Evolutionary conservation across 345 rosid genomes (phyloP).

Genomic region (Linum lewisii): DNA sequence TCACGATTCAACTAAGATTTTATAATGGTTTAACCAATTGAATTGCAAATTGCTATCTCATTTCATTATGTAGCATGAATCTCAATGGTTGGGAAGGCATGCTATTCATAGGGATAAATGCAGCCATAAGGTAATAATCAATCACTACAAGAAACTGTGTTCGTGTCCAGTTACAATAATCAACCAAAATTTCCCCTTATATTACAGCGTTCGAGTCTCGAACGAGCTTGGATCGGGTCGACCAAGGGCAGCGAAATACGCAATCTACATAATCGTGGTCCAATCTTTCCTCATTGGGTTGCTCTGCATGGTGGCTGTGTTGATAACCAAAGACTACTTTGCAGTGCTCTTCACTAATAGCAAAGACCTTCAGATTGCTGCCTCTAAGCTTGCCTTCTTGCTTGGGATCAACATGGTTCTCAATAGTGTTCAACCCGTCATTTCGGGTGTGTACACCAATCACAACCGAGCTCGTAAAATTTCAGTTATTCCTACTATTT

Average conservation of each 20-base stretch:
- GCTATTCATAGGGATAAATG: slow-evolving; percentile 70
- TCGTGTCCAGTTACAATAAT: no score
- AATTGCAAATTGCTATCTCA: no score
- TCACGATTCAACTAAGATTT: no score
- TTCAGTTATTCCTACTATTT: no score
- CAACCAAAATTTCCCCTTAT: no score
- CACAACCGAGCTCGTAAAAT: no score
- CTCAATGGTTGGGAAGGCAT: slow-evolving; percentile 63
- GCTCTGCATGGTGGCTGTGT: slow-evolving; percentile 42
- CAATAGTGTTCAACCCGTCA: slow-evolving; percentile 77
- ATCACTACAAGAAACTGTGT: no score
- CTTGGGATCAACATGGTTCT: slow-evolving; percentile 76
- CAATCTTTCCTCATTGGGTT: slow-evolving; percentile 58
- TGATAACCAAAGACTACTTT: slow-evolving; percentile 43
- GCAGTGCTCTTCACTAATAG: slow-evolving; percentile 56
- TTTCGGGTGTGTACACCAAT: slow-evolving; percentile 55
- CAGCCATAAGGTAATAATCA: no score
- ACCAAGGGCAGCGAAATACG: slow-evolving; percentile 72
- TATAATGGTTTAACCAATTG: not conserved
- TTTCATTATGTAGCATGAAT: slow-evolving; percentile 48
- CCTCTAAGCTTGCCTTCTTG: slow-evolving; percentile 47
- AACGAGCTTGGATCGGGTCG: slow-evolving; percentile 71
- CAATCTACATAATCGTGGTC: slow-evolving; percentile 40
- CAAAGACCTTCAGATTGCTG: slow-evolving; percentile 37
- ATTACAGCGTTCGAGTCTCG: slow-evolving; percentile 73